Percentiles rank a stretch among this genome's conserved stretches.
Evolutionary conservation across 2,329 filamentous ascomycete genomes (phyloP).

Genomic region (Moelleriella libera): DNA sequence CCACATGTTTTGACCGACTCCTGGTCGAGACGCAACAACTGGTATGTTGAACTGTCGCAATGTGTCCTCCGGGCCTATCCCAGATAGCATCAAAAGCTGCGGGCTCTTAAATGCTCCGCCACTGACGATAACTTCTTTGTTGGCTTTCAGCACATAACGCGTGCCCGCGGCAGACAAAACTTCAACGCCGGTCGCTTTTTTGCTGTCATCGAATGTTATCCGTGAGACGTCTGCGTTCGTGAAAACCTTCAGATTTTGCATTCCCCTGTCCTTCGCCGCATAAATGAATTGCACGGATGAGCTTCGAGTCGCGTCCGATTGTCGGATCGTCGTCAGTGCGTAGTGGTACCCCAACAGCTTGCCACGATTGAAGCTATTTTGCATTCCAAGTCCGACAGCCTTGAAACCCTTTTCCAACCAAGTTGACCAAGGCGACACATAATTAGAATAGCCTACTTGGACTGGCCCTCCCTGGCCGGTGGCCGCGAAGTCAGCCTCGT

Average conservation of each 20-base stretch:
- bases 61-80: constrained; percentile 3
- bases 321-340: constrained; percentile 8
- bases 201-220: constrained; percentile 26
- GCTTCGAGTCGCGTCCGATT: constrained; percentile 10
- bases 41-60: constrained; percentile 2
- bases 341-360: constrained; percentile 11
- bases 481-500: constrained; percentile 11
- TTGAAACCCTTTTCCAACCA: constrained; percentile 11
- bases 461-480: constrained; percentile 9
- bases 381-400: constrained; percentile 12
- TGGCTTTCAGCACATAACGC: constrained; percentile 1
- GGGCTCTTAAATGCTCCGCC: constrained; percentile 4
- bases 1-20: constrained; percentile 4
- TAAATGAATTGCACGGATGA: constrained; percentile 13
- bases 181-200: constrained; percentile 24
- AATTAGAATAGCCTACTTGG: constrained; percentile 13
- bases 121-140: constrained; percentile 1
- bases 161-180: constrained; percentile 5
- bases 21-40: background rate
- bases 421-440: constrained; percentile 9
- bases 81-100: constrained; percentile 6
- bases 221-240: constrained; percentile 25
- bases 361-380: constrained; percentile 9
- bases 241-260: constrained; percentile 22
- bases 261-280: constrained; percentile 10